Conservation (phyloP, 495 filamentous ascomycete genomes). For the Talaromyces stipitatus region DNA sequence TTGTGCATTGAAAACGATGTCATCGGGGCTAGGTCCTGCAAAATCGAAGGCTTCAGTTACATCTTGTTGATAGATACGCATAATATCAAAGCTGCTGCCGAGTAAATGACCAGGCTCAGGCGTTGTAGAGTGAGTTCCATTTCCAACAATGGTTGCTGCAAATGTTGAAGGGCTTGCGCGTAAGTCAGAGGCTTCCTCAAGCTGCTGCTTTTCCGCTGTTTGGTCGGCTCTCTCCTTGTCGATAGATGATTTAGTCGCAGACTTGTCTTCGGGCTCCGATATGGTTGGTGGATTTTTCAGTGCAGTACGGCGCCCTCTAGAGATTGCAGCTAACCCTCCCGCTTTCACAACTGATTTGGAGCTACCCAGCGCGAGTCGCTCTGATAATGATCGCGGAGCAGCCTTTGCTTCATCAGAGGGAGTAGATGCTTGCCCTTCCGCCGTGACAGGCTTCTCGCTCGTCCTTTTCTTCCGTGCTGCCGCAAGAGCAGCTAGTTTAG, state of each 20-base stretch:
- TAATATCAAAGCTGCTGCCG: slow-evolving; percentile 36
- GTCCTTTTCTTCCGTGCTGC: slow-evolving; percentile 83
- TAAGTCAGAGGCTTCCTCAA: slow-evolving; percentile 15
- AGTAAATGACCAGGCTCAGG: slow-evolving; percentile 33
- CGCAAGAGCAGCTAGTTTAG: slow-evolving; percentile 83
- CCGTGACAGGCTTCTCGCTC: slow-evolving; percentile 35
- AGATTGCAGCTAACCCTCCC: slow-evolving; percentile 17
- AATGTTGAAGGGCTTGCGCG: slow-evolving; percentile 56
- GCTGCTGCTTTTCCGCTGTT: slow-evolving; percentile 9
- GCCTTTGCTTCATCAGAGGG: slow-evolving; percentile 10
- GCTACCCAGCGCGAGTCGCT: slow-evolving; percentile 28
- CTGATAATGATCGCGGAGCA: slow-evolving; percentile 22
- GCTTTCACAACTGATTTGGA: slow-evolving; percentile 21
- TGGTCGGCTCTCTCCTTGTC: slow-evolving; percentile 2
- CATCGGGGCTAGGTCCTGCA: slow-evolving; percentile 88
- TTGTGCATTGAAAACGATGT: slow-evolving; percentile 80
- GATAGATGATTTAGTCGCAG: neutral
- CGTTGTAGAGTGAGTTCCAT: slow-evolving; percentile 17
- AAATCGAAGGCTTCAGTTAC: slow-evolving; percentile 58
- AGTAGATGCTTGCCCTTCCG: neutral
- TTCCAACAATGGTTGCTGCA: slow-evolving; percentile 59
- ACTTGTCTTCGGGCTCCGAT: neutral
- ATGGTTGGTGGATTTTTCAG: slow-evolving; percentile 4
- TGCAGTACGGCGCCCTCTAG: slow-evolving; percentile 12
- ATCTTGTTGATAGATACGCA: slow-evolving; percentile 41